Evolutionary conservation across 306 rosid genomes (phyloP), one percentile per base, ranked within the genome.

Genomic region (Luffa aegyptiaca): DNA sequence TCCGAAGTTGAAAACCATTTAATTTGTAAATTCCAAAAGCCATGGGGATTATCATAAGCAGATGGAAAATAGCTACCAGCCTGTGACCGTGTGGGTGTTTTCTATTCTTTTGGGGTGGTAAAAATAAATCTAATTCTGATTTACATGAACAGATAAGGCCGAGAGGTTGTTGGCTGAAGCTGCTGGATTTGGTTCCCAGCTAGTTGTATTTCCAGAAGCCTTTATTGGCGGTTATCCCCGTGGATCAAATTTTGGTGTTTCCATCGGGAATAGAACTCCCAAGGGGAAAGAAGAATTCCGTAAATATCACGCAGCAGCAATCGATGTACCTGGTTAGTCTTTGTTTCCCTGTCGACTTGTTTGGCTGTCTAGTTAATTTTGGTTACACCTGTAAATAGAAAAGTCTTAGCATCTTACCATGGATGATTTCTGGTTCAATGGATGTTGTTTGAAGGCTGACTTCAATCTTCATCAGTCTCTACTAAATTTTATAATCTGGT

Each of bases 151-250:
- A 91, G 98, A 92, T 72, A 94, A 94, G 89, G 98, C 98, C 26
- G 98, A 92, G 85, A 91, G 95, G 58, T 88, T 94, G 85, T 36
- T 92, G 85, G 97, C 95, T 16, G 97, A 92, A 87, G 97, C 98
- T 0, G 95, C 92, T 8, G 84, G 92, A 55, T 85, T 81, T 83
- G 98, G 98, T 3, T 82, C 98, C 56, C 97, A 91, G 89, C 78
- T 92, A 79, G 97, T 94, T 81, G 91, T 94, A 63, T 94, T 94
- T 86, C 98, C 98, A 8, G 97, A 94, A 86, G 98, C 98, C 10
- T 94, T 91, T 85, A 87, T 94, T 45, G 98, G 97, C 20, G 98
- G 98, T 8, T 94, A 92, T 65, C 98, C 98, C 1, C 97, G 96
- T 20, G 98, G 98, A 63, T 94, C 97, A 1, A 80, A 3, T 80